Evolutionary conservation across 495 filamentous ascomycete species (phyloP), one percentile per base, ranked within the genome.

Genomic region (Aspergillus coremiiformis): DNA sequence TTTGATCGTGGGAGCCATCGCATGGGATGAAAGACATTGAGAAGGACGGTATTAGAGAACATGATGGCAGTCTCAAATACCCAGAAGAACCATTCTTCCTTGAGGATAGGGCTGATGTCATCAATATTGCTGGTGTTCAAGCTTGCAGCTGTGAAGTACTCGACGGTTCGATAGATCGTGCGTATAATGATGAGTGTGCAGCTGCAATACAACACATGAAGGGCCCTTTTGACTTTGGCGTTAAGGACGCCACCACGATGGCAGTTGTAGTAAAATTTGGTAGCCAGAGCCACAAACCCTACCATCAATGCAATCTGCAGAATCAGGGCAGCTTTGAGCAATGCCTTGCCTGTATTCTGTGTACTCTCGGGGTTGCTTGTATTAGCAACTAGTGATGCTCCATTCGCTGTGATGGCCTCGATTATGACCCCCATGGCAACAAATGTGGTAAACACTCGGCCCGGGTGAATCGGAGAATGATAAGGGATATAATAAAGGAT

Each of bases 401-500:
- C 88, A 51, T 81, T 78, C 6, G 74, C 85, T 52, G 84, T 90
- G 19, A 91, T 69, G 14, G 66, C 65, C 65, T 89, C 88, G 52
- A 90, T 77, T 0, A 81, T 59, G 8, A 64, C 58, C 5, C 83
- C 83, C 42, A 91, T 63, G 24, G 77, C 80, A 41, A 82, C 66
- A 60, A 93, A 91, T n/a, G 86, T 88, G 4, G 82, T 82, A 49
- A 87, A 72, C 17, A 90, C 85, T 1, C 85, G 81, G 3, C 85
- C 86, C 0, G 87, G 88, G 62, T 91, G 84, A 48, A 91, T 82
- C 0, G 86, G 85, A 0, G 86, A 82, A 54, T 84, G 78, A 54
- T 90, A 85, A 0, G 88, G 88, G 26, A 87, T 81, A 67, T 89
- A 90, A 68, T 85, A 88, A 4, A 93, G 74, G 44, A 86, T 80